phyloP scores from a whole-genome alignment of 148 eudicot species.

The Vaccinium darrowii region DNA sequence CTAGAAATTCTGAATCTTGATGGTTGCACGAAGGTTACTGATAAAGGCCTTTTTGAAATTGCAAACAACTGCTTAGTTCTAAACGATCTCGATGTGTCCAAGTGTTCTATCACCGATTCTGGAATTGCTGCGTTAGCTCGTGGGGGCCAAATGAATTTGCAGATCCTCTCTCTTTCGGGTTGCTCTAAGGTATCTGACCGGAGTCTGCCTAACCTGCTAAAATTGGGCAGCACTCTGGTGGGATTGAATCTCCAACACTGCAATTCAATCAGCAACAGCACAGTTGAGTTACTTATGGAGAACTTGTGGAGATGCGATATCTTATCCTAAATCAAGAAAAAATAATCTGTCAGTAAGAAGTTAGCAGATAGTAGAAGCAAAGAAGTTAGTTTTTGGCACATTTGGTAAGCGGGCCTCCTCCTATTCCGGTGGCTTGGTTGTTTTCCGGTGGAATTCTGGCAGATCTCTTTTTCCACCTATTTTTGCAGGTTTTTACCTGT shows the following conservation, averaged over 20 bases:
- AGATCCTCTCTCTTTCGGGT: conserved; percentile 71
- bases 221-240: conserved; percentile 55
- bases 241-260: conserved; percentile 81
- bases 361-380: not conserved
- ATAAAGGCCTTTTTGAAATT: conserved; percentile 50
- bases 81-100: conserved; percentile 70
- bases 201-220: conserved; percentile 51
- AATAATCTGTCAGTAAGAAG: not conserved
- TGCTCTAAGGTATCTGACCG: conserved; percentile 65
- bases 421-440: conserved; percentile 35
- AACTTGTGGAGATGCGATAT: conserved; percentile 78
- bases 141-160: conserved; percentile 47
- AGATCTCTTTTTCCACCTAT: conserved; percentile 14
- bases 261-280: conserved; percentile 56
- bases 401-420: conserved; percentile 23
- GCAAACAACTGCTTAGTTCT: conserved; percentile 51
- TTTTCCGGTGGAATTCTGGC: conserved; percentile 46
- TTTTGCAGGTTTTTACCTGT: conserved; percentile 64
- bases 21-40: conserved; percentile 67
- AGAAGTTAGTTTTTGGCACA: conserved; percentile 24
- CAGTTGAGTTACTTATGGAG: conserved; percentile 50
- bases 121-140: conserved; percentile 56
- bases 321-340: conserved; percentile 32
- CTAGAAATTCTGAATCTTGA: conserved; percentile 64
- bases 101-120: conserved; percentile 61